A percentile compares a stretch with the other conserved stretches of the same genome.
Conservation (phyloP, 2,329 filamentous ascomycete species). For the Cladorrhinum sp. region DNA sequence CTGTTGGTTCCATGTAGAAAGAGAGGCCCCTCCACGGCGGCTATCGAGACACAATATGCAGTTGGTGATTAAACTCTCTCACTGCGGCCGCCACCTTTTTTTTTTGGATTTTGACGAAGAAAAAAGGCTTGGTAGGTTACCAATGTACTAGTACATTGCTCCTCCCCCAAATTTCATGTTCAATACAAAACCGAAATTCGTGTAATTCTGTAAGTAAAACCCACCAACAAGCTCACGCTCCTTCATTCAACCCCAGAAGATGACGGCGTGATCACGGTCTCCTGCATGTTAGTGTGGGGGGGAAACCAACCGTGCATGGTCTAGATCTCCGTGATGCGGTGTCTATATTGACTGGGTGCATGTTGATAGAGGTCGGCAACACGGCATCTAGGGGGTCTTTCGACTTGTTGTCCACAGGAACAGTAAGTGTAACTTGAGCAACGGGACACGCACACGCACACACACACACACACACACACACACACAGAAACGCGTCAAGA, state of each 20-base stretch:
- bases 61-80: slow-evolving; percentile 1
- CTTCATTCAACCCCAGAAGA: background rate
- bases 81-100: background rate
- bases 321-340: background rate
- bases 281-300: background rate
- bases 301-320: background rate
- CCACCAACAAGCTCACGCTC: background rate
- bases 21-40: slow-evolving; percentile 7
- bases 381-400: background rate
- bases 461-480: background rate
- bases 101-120: too few species aligned
- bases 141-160: background rate
- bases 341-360: background rate
- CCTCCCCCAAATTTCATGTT: background rate
- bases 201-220: background rate
- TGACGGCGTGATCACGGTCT: background rate
- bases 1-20: slow-evolving; percentile 13
- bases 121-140: background rate
- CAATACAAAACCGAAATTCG: background rate
- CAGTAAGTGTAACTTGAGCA: background rate
- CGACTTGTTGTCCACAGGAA: background rate
- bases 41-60: slow-evolving; percentile 14
- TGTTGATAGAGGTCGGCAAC: background rate
- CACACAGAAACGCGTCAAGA: background rate
- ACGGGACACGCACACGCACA: too few species aligned